Evolutionary conservation across 495 filamentous ascomycete genomes (phyloP).

Genomic region (Aspergillus campestris): DNA sequence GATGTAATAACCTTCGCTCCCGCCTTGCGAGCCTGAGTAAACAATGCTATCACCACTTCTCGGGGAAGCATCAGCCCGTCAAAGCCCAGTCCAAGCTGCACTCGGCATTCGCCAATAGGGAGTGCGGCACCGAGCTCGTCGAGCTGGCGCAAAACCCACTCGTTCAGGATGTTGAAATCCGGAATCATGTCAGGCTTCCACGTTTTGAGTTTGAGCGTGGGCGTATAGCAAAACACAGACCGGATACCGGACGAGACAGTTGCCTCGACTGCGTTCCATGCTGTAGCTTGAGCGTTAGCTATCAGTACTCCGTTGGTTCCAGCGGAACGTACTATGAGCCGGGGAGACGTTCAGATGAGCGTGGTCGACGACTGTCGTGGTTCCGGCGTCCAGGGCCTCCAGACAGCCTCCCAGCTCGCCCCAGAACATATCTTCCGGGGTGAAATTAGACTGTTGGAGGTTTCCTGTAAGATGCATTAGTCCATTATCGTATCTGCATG

Average conservation of each 20-base stretch:
- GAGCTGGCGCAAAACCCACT: slow-evolving; percentile 32
- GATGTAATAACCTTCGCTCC: slow-evolving; percentile 29
- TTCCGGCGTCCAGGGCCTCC: slow-evolving; percentile 46
- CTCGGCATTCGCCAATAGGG: slow-evolving; percentile 31
- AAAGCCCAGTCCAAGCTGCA: slow-evolving; percentile 34
- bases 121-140: slow-evolving; percentile 19
- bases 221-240: slow-evolving; percentile 39
- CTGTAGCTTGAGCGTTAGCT: slow-evolving; percentile 10
- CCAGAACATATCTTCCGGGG: slow-evolving; percentile 44
- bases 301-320: not conserved
- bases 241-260: slow-evolving; percentile 39
- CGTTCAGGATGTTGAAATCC: slow-evolving; percentile 22
- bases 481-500: too few relatives aligned
- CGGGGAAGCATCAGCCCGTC: slow-evolving; percentile 29
- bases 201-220: slow-evolving; percentile 20
- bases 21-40: slow-evolving; percentile 15
- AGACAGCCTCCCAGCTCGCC: slow-evolving; percentile 45
- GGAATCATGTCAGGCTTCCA: slow-evolving; percentile 28
- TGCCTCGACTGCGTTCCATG: slow-evolving; percentile 28
- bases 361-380: slow-evolving; percentile 51
- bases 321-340: slow-evolving; percentile 23
- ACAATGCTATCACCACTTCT: slow-evolving; percentile 22
- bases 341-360: slow-evolving; percentile 40
- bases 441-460: slow-evolving; percentile 25
- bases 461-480: slow-evolving; percentile 11